These are phyloP conservation scores for Ustilago hordei DNA, from an alignment of 1,284 basidiomycete species.

Conservation along the genomic window DNA sequence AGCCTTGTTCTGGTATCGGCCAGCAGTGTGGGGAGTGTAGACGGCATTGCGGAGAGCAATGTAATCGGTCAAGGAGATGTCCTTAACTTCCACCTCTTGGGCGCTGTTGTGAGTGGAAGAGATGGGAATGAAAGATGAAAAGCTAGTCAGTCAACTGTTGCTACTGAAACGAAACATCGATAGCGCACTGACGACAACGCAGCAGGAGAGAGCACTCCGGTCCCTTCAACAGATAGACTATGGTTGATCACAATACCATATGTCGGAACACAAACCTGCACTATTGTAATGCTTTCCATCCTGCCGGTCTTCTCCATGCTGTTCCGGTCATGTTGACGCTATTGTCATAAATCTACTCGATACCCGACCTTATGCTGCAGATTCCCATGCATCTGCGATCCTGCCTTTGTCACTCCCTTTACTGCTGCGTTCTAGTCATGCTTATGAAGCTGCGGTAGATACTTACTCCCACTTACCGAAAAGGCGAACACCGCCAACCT, in stretches of 20 bases:
- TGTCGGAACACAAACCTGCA: background rate
- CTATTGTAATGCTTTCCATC: background rate
- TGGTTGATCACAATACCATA: background rate
- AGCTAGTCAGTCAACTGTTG: constrained; percentile 27
- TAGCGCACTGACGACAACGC: background rate
- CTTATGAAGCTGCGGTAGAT: constrained; percentile 10
- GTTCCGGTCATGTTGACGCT: background rate
- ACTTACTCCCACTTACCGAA: constrained; percentile 68
- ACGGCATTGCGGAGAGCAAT: constrained; percentile 99
- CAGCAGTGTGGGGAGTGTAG: constrained; percentile 95
- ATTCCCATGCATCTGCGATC: background rate
- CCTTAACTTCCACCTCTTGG: constrained; percentile 94
- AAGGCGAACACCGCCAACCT: constrained; percentile 67
- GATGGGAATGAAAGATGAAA: background rate
- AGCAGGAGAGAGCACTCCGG: background rate
- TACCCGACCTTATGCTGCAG: background rate
- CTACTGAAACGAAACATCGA: background rate
- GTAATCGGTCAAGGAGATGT: constrained; percentile 87
- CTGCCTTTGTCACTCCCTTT: background rate
- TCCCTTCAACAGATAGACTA: background rate
- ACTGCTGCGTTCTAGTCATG: constrained; percentile 17
- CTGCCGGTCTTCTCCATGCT: background rate
- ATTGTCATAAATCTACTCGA: background rate
- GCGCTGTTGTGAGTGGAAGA: constrained; percentile 43
- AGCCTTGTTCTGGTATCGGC: constrained; percentile 99